phyloP scores from a whole-genome alignment of 345 rosid species.

The Moricandia moricandioides region DNA sequence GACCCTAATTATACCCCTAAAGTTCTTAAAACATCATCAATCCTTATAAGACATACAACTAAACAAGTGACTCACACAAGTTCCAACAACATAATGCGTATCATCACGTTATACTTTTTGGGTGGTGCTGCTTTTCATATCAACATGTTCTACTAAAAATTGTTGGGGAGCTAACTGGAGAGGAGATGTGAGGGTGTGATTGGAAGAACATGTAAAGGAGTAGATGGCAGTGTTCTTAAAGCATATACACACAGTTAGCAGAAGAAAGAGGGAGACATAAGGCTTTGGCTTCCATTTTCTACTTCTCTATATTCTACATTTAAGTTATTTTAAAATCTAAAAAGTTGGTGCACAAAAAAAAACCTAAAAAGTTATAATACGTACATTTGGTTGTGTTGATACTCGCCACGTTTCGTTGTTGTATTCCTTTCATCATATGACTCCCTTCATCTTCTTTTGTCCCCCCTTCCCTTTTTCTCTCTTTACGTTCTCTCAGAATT shows the following conservation, averaged over 20 bases:
- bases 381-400: neutral
- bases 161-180: neutral
- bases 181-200: conserved; percentile 8
- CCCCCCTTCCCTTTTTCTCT: neutral
- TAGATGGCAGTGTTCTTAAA: conserved; percentile 23
- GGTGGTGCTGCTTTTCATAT: neutral
- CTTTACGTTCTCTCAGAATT: neutral
- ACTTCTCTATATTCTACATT: conserved; percentile 4
- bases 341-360: no score
- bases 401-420: conserved; percentile 30
- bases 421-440: conserved; percentile 29
- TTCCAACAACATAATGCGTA: neutral
- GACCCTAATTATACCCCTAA: neutral
- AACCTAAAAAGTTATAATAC: neutral
- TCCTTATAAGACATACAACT: neutral
- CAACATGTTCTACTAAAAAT: no score
- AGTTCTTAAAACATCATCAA: neutral
- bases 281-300: conserved; percentile 14
- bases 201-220: conserved; percentile 32
- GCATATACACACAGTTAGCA: conserved; percentile 29
- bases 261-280: conserved; percentile 36
- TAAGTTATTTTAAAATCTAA: no score
- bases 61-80: no score
- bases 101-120: conserved; percentile 19
- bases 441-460: conserved; percentile 34